Percentiles rank a stretch among this genome's conserved stretches.
These are phyloP conservation scores for Fomitopsis pulvina DNA, from an alignment of 768 basidiomycete species.

Conservation along the genomic window DNA sequence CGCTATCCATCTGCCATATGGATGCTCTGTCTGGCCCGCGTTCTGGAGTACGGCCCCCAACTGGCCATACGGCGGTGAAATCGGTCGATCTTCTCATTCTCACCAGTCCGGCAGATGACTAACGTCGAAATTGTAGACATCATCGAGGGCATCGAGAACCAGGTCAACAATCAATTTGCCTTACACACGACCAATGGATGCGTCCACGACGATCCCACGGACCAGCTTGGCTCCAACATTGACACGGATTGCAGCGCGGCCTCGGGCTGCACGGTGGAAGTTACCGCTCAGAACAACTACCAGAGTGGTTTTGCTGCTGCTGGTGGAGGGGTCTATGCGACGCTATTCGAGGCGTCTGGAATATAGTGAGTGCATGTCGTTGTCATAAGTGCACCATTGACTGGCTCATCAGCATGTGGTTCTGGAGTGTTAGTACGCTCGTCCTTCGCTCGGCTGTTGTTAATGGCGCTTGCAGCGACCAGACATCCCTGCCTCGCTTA, in stretches of 20 bases:
- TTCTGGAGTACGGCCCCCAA: constrained; percentile 27
- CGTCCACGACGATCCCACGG: constrained; percentile 21
- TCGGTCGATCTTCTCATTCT: constrained; percentile 12
- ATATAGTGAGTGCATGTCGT: constrained; percentile 33
- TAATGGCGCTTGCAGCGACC: constrained; percentile 24
- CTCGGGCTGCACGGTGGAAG: constrained; percentile 30
- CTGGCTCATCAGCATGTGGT: constrained; percentile 34
- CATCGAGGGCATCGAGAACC: constrained; percentile 52
- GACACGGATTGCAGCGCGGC: constrained; percentile 26
- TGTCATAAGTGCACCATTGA: constrained; percentile 4
- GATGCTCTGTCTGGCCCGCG: constrained; percentile 47
- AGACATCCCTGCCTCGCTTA: constrained; percentile 28
- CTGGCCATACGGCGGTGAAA: constrained; percentile 39
- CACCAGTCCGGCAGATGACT: not conserved
- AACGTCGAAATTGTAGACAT: constrained; percentile 40
- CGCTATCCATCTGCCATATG: constrained; percentile 44
- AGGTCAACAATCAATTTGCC: constrained; percentile 47
- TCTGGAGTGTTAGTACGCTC: constrained; percentile 35
- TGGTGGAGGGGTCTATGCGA: constrained; percentile 64
- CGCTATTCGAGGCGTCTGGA: constrained; percentile 60
- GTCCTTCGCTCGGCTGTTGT: constrained; percentile 15
- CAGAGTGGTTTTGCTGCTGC: constrained; percentile 35
- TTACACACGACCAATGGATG: constrained; percentile 43
- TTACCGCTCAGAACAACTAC: constrained; percentile 33
- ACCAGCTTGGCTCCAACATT: constrained; percentile 28